phyloP scores from a whole-genome alignment of 2,329 filamentous ascomycete genomes.

The Paradendryphiella salina region DNA sequence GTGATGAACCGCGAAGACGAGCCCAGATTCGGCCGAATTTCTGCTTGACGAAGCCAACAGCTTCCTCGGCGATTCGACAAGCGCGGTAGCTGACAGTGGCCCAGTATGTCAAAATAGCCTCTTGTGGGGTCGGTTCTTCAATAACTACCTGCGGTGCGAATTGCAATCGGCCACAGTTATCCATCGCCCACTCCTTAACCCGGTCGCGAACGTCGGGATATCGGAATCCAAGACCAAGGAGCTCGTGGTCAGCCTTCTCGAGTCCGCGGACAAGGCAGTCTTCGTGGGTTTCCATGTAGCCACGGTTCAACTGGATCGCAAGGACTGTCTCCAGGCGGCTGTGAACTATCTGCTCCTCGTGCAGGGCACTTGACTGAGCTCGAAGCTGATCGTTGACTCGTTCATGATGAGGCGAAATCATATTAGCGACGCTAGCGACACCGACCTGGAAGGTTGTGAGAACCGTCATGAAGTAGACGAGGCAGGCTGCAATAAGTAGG shows the following conservation, averaged over 20 bases:
- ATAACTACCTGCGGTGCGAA: slow-evolving; percentile 20
- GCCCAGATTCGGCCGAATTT: background rate
- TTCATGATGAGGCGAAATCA: slow-evolving; percentile 6
- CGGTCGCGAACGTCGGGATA: slow-evolving; percentile 20
- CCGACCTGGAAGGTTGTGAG: slow-evolving; percentile 13
- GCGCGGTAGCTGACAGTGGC: background rate
- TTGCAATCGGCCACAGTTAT: slow-evolving; percentile 27
- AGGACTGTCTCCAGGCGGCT: slow-evolving; percentile 13
- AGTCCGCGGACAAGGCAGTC: slow-evolving; percentile 34
- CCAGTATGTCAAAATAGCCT: slow-evolving; percentile 10
- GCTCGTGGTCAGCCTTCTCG: slow-evolving; percentile 11
- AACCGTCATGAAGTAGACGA: slow-evolving; percentile 12
- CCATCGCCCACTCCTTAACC: slow-evolving; percentile 28
- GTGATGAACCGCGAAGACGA: background rate
- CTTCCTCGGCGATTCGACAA: background rate
- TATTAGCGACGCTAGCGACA: slow-evolving; percentile 2
- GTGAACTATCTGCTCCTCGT: slow-evolving; percentile 12
- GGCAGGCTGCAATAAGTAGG: slow-evolving; percentile 7
- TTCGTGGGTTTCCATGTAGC: slow-evolving; percentile 28
- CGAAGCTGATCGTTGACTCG: slow-evolving; percentile 7
- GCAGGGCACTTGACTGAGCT: background rate
- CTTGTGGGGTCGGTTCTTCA: slow-evolving; percentile 4
- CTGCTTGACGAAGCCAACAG: background rate
- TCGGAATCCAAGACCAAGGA: slow-evolving; percentile 15
- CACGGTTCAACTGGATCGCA: slow-evolving; percentile 7